Evolutionary conservation across 345 rosid genomes (phyloP), one percentile per base, ranked within the genome.

Genomic region (Ceriops tagal): DNA sequence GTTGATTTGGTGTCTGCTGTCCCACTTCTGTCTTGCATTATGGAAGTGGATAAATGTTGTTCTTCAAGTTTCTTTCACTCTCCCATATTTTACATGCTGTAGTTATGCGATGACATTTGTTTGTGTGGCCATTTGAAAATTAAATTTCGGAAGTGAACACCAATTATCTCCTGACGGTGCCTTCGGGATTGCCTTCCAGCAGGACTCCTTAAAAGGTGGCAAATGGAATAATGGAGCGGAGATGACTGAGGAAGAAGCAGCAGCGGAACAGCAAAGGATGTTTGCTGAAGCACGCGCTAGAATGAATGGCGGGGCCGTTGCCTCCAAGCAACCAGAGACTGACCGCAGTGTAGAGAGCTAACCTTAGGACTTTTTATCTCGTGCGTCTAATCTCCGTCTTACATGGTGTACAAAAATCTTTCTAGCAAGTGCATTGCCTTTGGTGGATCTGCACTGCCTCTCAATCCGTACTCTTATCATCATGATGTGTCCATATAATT

Each of bases 251-350:
- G 98, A 93, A 82, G 92, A 93, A 87, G 96, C 97, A 61, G 93
- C 70, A 5, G 99, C 97, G 2, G 99, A 89, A 80, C 99, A 96
- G 80, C 99, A 96, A 83, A 89, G 99, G 81, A 96, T 96, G 99
- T 96, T 96, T 79, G 99, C 98, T 0, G 99, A 96, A 84, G 99
- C 98, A 26, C 93, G 99, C 3, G 99, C 98, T 7, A 87, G 99
- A 80, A 96, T 96, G 99, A 96, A 90, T 37, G 98, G 98, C 11
- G 96, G 86, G 39, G 79, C 66, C 62, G 77, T 77, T 35, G 80
- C 78, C 35, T 82, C 95, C 1, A 89, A 92, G 78, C 90, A 89
- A 75, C 82, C 91, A 6, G 98, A 96, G 62, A 69, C 79, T 59
- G 82, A 71, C 61, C 81, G 80, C 71, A 81, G 82, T 83, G 74